Evolutionary conservation across 1,284 basidiomycete genomes (phyloP).

Genomic region (Anthracocystis panici-leucophaei): DNA sequence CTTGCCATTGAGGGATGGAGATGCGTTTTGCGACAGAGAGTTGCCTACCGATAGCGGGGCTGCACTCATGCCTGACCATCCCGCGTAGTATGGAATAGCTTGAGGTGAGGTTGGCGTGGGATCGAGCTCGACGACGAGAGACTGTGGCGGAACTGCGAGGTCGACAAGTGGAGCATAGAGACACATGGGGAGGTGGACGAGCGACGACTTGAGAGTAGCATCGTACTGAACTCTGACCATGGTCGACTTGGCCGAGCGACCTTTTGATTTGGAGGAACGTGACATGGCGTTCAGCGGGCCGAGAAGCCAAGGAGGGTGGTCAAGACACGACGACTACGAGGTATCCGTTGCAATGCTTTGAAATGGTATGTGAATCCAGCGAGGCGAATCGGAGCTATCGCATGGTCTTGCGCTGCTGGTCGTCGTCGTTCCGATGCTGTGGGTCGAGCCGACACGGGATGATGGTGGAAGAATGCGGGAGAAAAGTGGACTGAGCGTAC

Average conservation of each 20-base stretch:
- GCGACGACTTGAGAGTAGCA: constrained; percentile 58
- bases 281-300: constrained; percentile 21
- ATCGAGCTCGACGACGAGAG: constrained; percentile 64
- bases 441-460: neutral
- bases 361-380: neutral
- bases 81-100: constrained; percentile 55
- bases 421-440: neutral
- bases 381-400: neutral
- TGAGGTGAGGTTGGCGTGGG: constrained; percentile 11
- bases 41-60: constrained; percentile 44
- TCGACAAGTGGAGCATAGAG: constrained; percentile 65
- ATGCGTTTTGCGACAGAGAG: constrained; percentile 24
- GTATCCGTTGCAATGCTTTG: neutral
- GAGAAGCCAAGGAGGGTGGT: neutral
- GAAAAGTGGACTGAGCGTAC: constrained; percentile 14
- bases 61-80: constrained; percentile 66
- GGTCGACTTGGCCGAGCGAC: constrained; percentile 49
- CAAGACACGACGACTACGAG: neutral
- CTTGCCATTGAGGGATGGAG: constrained; percentile 31
- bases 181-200: constrained; percentile 65
- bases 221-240: constrained; percentile 55
- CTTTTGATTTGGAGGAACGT: constrained; percentile 37
- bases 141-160: constrained; percentile 65
- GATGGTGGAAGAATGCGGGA: constrained; percentile 1
- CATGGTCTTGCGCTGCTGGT: neutral